Conservation (phyloP, 495 filamentous ascomycete genomes). For the Penicillium lividum region DNA sequence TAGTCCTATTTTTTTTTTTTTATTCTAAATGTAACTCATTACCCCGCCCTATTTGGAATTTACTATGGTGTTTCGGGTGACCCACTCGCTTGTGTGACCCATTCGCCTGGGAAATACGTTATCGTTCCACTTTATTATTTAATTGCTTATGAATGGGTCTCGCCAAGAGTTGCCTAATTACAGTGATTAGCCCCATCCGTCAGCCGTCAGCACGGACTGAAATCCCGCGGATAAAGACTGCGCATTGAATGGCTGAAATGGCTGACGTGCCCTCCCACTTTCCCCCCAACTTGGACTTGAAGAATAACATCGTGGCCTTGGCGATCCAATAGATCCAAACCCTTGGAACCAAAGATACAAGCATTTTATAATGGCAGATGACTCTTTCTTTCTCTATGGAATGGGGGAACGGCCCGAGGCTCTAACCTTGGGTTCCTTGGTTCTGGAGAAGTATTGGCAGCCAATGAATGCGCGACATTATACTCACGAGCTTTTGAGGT, state of each 20-base stretch:
- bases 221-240: conserved; percentile 8
- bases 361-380: conserved; percentile 13
- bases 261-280: not conserved
- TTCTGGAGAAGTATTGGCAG: conserved; percentile 33
- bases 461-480: conserved; percentile 32
- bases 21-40: not conserved
- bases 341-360: not conserved
- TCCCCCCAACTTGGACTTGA: not conserved
- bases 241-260: conserved; percentile 4
- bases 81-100: too few species aligned
- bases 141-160: conserved; percentile 7
- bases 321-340: conserved; percentile 4
- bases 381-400: conserved; percentile 31
- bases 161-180: conserved; percentile 26
- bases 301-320: conserved; percentile 6
- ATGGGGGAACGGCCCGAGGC: conserved; percentile 30
- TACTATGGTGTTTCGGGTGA: too few species aligned
- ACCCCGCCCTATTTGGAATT: not conserved
- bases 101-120: too few species aligned
- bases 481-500: conserved; percentile 25
- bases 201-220: conserved; percentile 8
- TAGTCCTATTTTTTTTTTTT: not conserved
- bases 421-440: conserved; percentile 26
- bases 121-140: too few species aligned
- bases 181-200: conserved; percentile 1